A percentile compares a stretch with the other conserved stretches of the same genome.
Evolutionary conservation across 192 early-diverging fungal genomes (phyloP).

Genomic region (Lunasporangiospora selenospora): DNA sequence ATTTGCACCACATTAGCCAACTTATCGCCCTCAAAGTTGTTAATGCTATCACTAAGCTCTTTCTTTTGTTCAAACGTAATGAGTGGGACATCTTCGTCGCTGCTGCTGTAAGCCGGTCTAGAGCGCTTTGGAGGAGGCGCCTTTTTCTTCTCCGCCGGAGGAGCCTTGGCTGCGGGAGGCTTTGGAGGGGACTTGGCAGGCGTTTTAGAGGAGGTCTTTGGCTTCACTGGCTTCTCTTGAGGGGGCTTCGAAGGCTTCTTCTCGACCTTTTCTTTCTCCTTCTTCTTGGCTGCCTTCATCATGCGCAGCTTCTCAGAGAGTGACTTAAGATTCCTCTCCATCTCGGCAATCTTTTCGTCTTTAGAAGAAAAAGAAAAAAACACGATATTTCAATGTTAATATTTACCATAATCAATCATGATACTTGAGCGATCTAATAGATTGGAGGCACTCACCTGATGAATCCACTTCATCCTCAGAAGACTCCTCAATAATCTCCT

Average conservation of each 20-base stretch:
- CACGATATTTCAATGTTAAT: background rate
- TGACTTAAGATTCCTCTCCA: slow-evolving; percentile 40
- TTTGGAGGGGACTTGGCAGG: slow-evolving; percentile 17
- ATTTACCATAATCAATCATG: background rate
- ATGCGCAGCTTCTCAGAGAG: slow-evolving; percentile 28
- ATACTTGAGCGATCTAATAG: too few relatives aligned
- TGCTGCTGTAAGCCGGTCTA: slow-evolving; percentile 14
- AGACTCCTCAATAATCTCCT: slow-evolving; percentile 19
- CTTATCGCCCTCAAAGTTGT: slow-evolving; percentile 69
- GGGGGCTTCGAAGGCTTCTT: slow-evolving; percentile 16
- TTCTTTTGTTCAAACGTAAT: slow-evolving; percentile 91
- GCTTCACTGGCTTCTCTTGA: too few relatives aligned
- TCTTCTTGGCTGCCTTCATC: slow-evolving; percentile 46
- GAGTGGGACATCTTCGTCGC: slow-evolving; percentile 51
- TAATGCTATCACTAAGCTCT: slow-evolving; percentile 80
- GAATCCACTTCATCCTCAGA: slow-evolving; percentile 30
- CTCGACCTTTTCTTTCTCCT: slow-evolving; percentile 40
- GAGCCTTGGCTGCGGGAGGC: slow-evolving; percentile 16
- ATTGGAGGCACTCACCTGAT: slow-evolving; percentile 18
- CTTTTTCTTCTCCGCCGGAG: slow-evolving; percentile 38
- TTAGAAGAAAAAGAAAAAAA: slow-evolving; percentile 1
- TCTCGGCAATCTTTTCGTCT: slow-evolving; percentile 48
- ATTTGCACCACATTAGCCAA: slow-evolving; percentile 75
- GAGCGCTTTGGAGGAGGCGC: slow-evolving; percentile 25
- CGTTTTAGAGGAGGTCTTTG: slow-evolving; percentile 20